These are phyloP conservation scores for Aureobasidium namibiae DNA, from an alignment of 2,329 filamentous ascomycete species.

Conservation along the genomic window DNA sequence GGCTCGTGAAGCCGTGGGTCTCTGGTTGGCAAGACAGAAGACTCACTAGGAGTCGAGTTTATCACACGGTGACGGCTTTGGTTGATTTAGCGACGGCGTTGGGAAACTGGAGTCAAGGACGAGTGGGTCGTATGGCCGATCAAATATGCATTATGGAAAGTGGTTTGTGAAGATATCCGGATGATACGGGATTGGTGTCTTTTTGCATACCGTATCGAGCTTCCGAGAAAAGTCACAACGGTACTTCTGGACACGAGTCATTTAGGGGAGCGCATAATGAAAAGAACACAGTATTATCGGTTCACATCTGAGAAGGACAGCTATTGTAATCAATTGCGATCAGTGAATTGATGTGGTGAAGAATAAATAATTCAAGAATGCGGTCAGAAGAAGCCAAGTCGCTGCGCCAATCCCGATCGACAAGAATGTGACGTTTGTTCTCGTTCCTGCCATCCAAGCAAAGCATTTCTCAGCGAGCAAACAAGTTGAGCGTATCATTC, in stretches of 20 bases:
- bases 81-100: slow-evolving; percentile 10
- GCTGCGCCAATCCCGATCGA: not conserved
- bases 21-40: slow-evolving; percentile 46
- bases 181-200: not conserved
- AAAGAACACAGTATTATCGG: no score
- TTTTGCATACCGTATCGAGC: not conserved
- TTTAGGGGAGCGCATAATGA: no score
- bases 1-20: slow-evolving; percentile 53
- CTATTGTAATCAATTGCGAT: no score
- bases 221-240: not conserved
- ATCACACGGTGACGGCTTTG: not conserved
- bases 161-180: not conserved
- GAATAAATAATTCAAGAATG: not conserved
- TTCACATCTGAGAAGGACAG: no score
- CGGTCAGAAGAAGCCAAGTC: not conserved
- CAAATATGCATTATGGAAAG: not conserved
- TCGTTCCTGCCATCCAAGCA: not conserved
- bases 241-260: not conserved
- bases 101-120: not conserved
- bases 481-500: slow-evolving; percentile 1
- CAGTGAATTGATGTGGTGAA: not conserved
- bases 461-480: not conserved
- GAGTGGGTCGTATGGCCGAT: not conserved
- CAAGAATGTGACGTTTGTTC: slow-evolving; percentile 6
- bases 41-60: not conserved